phyloP scores from a whole-genome alignment of 768 basidiomycete species.

The Pleurotus salmoneostramineus region DNA sequence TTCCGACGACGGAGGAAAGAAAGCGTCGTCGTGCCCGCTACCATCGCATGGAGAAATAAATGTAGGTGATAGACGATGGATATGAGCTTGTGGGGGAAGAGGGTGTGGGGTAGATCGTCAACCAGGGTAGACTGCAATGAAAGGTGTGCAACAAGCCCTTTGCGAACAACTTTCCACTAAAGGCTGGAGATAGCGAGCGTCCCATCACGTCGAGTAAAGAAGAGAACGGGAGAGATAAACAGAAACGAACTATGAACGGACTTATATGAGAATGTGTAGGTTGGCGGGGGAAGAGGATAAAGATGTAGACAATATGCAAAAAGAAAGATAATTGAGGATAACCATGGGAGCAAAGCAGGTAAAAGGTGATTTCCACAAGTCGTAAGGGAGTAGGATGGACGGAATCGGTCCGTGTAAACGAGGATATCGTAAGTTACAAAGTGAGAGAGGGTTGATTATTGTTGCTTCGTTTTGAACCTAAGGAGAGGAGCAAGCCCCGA shows the following conservation, averaged over 20 bases:
- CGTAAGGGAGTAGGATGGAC: background rate
- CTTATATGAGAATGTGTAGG: background rate
- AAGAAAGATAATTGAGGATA: conserved; percentile 3
- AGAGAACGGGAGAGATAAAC: background rate
- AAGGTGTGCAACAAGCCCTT: background rate
- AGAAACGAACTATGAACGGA: background rate
- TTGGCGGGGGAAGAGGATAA: background rate
- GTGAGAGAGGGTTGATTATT: conserved; percentile 25
- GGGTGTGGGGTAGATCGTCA: background rate
- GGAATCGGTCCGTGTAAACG: too few species aligned
- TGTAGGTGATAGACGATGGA: background rate
- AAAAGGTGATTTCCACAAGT: background rate
- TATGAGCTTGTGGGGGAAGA: background rate
- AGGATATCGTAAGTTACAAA: too few species aligned
- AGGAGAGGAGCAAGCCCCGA: conserved; percentile 84
- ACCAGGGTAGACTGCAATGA: background rate
- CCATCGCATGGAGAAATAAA: background rate
- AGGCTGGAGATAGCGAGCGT: background rate
- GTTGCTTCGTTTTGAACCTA: conserved; percentile 71
- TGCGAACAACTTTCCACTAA: background rate
- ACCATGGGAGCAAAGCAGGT: conserved; percentile 2
- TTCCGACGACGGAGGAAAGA: conserved; percentile 2
- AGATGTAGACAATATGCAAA: background rate
- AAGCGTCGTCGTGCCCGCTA: background rate
- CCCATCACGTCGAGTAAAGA: background rate